Evolutionary conservation across 2,329 filamentous ascomycete species (phyloP).

Genomic region (Cladophialophora bantiana): DNA sequence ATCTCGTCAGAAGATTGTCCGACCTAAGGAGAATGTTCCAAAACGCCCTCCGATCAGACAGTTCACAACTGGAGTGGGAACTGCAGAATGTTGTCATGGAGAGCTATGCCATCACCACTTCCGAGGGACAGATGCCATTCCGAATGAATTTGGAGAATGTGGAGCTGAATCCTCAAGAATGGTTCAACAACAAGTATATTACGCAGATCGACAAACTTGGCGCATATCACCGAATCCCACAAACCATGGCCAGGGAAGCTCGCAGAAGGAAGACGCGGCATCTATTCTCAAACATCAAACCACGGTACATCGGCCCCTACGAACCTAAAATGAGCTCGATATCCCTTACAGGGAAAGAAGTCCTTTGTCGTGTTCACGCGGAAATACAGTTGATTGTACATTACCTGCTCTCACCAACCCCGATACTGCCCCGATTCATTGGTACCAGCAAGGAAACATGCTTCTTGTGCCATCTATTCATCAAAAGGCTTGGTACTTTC

Average conservation of each 20-base stretch:
- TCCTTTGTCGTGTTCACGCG: slow-evolving; percentile 36
- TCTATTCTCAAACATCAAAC: slow-evolving; percentile 8
- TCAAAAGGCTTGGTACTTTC: slow-evolving; percentile 33
- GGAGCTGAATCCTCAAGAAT: slow-evolving; percentile 29
- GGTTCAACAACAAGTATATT: slow-evolving; percentile 29
- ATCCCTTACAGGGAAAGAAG: slow-evolving; percentile 18
- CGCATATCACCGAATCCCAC: slow-evolving; percentile 33
- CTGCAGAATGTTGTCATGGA: not conserved
- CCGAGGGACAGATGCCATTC: slow-evolving; percentile 13
- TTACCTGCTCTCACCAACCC: slow-evolving; percentile 16
- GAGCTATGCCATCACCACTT: slow-evolving; percentile 2
- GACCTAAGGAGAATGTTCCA: not conserved
- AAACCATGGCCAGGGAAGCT: slow-evolving; percentile 25
- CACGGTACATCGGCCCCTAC: slow-evolving; percentile 21
- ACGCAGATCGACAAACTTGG: slow-evolving; percentile 37
- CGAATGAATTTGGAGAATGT: slow-evolving; percentile 12
- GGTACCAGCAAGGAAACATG: slow-evolving; percentile 40
- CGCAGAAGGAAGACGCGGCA: slow-evolving; percentile 14
- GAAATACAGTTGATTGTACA: slow-evolving; percentile 40
- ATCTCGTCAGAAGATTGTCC: not conserved
- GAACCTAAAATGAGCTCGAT: slow-evolving; percentile 16
- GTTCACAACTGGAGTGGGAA: not conserved
- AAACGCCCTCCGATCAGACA: not conserved
- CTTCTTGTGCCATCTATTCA: slow-evolving; percentile 40
- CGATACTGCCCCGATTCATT: slow-evolving; percentile 29